A percentile compares a stretch with the other conserved stretches of the same genome.
These are phyloP conservation scores for Alternaria brassicae DNA, from an alignment of 2,329 filamentous ascomycete species.

Conservation along the genomic window DNA sequence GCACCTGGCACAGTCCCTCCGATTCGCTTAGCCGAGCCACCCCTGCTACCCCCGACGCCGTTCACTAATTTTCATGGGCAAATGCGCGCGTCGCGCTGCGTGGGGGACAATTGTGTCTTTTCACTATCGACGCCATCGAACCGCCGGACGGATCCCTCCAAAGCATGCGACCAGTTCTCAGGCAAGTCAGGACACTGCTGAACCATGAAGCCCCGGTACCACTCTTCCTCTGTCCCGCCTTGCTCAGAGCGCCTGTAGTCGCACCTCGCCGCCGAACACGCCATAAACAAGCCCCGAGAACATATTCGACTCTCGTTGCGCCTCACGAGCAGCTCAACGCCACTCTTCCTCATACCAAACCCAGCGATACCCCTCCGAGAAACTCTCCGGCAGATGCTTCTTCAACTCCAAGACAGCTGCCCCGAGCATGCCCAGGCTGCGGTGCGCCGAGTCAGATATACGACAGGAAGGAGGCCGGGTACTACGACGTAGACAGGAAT, in stretches of 20 bases:
- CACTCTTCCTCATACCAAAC: constrained; percentile 14
- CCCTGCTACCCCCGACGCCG: constrained; percentile 24
- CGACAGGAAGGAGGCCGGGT: constrained; percentile 63
- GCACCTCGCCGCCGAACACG: constrained; percentile 16
- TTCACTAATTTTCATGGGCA: constrained; percentile 28
- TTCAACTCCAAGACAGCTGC: constrained; percentile 46
- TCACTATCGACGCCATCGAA: not conserved
- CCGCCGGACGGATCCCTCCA: not conserved
- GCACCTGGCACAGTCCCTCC: constrained; percentile 18
- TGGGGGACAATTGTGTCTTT: not conserved
- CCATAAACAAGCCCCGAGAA: constrained; percentile 11
- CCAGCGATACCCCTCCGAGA: not conserved
- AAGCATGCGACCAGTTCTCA: constrained; percentile 45
- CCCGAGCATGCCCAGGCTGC: constrained; percentile 67
- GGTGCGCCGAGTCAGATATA: constrained; percentile 66
- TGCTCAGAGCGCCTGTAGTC: constrained; percentile 30
- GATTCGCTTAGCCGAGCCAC: constrained; percentile 23
- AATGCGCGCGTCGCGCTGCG: constrained; percentile 18
- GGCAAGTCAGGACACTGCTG: constrained; percentile 37
- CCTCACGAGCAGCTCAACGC: constrained; percentile 25
- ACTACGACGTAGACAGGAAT: constrained; percentile 60
- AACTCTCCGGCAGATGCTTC: constrained; percentile 3
- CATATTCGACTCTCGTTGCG: constrained; percentile 36
- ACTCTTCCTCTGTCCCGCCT: constrained; percentile 45
- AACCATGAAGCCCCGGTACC: constrained; percentile 39